Evolutionary conservation across 495 filamentous ascomycete species (phyloP).

Genomic region (Penicillium riverlandense): DNA sequence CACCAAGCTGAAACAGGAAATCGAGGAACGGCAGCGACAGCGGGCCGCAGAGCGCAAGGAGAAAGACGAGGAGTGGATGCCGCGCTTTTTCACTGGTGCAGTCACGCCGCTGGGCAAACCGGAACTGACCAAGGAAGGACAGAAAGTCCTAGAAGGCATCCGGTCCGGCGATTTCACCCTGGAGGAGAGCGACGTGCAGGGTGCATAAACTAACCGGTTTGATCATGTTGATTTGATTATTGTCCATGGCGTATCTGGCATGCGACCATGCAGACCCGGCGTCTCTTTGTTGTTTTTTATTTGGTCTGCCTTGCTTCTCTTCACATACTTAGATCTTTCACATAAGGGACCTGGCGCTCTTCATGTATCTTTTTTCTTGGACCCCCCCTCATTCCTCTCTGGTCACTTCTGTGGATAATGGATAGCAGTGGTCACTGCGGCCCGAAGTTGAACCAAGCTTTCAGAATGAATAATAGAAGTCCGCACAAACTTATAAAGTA

Average conservation of each 20-base stretch:
- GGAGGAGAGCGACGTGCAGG: conserved; percentile 37
- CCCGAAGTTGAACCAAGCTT: no score
- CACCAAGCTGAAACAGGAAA: conserved; percentile 78
- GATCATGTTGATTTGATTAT: neutral
- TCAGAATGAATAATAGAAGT: neutral
- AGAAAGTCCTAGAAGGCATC: conserved; percentile 59
- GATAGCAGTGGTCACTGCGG: no score
- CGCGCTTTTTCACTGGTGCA: conserved; percentile 79
- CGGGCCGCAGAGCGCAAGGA: conserved; percentile 72
- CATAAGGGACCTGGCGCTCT: neutral
- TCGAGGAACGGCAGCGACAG: conserved; percentile 83
- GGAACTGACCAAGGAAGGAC: conserved; percentile 70
- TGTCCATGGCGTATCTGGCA: conserved; percentile 23
- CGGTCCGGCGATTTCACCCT: conserved; percentile 54
- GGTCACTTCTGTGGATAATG: conserved; percentile 2
- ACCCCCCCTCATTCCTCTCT: neutral
- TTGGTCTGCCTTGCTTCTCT: neutral
- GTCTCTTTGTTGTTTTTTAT: conserved; percentile 2
- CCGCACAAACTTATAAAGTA: no score
- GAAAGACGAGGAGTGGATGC: conserved; percentile 63
- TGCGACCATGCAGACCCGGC: conserved; percentile 15
- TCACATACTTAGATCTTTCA: conserved; percentile 16
- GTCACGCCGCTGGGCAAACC: conserved; percentile 71
- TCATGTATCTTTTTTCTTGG: neutral
- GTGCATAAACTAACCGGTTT: conserved; percentile 25